Percentiles rank a stretch among this genome's conserved stretches.
Conservation (phyloP, 176 grass and related monocot species). For the maize (Zea mays) region Zm-B73-REFERENCE-NAM-5.0 NC_050102.1:183573001-183573500, state of each 20-base stretch:
- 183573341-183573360: too few relatives aligned
- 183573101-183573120: too few relatives aligned
- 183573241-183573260: not conserved
- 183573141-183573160: constrained; percentile 10
- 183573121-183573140: too few relatives aligned
- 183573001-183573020: too few relatives aligned
- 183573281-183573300: not conserved
- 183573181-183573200: constrained; percentile 21
- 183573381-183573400: not conserved
- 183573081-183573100: too few relatives aligned
- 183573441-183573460: not conserved
- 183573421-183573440: not conserved
- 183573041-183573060: too few relatives aligned
- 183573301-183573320: not conserved
- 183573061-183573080: too few relatives aligned
- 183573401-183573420: not conserved
- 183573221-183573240: constrained; percentile 4
- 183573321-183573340: too few relatives aligned
- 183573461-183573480: not conserved
- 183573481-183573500: not conserved
- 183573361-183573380: not conserved
- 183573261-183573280: not conserved
- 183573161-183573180: constrained; percentile 23
- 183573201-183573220: constrained; percentile 7
- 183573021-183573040: too few relatives aligned